phyloP scores from a whole-genome alignment of 2,329 filamentous ascomycete species.

The Ascochyta koolunga region DNA sequence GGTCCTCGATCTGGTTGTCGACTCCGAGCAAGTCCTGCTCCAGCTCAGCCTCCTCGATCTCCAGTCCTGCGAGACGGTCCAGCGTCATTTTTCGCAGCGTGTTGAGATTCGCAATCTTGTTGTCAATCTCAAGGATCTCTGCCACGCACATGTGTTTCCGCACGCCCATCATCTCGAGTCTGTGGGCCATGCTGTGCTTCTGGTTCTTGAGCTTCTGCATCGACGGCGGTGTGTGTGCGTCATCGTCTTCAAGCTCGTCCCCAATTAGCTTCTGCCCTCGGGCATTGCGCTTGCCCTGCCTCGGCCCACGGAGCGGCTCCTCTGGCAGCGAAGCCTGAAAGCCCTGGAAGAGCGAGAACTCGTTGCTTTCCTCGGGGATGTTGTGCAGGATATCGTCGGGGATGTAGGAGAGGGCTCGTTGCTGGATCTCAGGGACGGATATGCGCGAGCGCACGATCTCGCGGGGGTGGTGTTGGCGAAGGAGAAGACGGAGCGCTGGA shows the following conservation, averaged over 20 bases:
- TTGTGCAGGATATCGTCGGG: conserved; percentile 88
- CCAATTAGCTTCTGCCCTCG: conserved; percentile 77
- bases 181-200: conserved; percentile 78
- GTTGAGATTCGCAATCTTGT: conserved; percentile 91
- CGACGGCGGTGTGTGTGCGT: conserved; percentile 65
- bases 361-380: conserved; percentile 83
- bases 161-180: conserved; percentile 87
- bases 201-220: conserved; percentile 80
- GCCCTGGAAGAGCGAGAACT: conserved; percentile 94
- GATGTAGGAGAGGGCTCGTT: conserved; percentile 85
- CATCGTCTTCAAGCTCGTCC: conserved; percentile 61
- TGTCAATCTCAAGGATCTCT: conserved; percentile 95
- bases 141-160: conserved; percentile 97
- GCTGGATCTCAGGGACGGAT: conserved; percentile 90
- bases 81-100: conserved; percentile 92
- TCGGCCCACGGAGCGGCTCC: conserved; percentile 54
- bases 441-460: conserved; percentile 92
- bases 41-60: conserved; percentile 87
- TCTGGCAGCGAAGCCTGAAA: conserved; percentile 91
- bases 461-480: conserved; percentile 91
- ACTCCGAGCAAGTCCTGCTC: conserved; percentile 78
- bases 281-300: conserved; percentile 69
- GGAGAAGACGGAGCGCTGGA: conserved; percentile 90
- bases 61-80: conserved; percentile 81
- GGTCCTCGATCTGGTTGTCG: conserved; percentile 66